These are phyloP conservation scores for Letharia columbiana DNA, from an alignment of 495 filamentous ascomycete genomes.

Conservation along the genomic window DNA sequence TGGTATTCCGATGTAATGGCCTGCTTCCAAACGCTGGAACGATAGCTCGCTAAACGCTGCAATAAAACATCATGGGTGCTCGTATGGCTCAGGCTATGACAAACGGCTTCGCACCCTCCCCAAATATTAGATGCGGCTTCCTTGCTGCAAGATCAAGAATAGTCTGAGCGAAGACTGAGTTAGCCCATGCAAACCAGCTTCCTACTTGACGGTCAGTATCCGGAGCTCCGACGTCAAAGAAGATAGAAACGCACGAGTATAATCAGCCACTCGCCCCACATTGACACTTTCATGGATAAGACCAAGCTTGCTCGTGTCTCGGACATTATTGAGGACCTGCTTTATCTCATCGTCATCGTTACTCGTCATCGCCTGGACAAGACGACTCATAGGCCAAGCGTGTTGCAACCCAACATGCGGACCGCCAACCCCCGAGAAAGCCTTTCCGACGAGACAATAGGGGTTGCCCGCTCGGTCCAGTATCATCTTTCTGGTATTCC, in stretches of 20 bases:
- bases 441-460: slow-evolving; percentile 73
- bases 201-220: slow-evolving; percentile 40
- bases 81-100: slow-evolving; percentile 13
- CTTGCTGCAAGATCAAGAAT: slow-evolving; percentile 80
- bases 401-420: slow-evolving; percentile 70
- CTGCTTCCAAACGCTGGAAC: not conserved
- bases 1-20: not conserved
- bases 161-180: slow-evolving; percentile 90
- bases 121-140: slow-evolving; percentile 84
- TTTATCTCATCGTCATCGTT: slow-evolving; percentile 77
- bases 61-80: not conserved
- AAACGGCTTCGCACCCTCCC: slow-evolving; percentile 35
- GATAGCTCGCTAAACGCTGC: slow-evolving; percentile 13
- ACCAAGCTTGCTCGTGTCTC: slow-evolving; percentile 62
- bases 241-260: slow-evolving; percentile 53
- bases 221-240: not conserved
- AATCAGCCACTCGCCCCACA: slow-evolving; percentile 62
- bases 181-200: slow-evolving; percentile 97
- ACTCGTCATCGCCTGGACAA: slow-evolving; percentile 87
- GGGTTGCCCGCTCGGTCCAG: slow-evolving; percentile 72
- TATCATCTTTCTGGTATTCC: slow-evolving; percentile 89
- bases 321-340: slow-evolving; percentile 60
- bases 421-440: slow-evolving; percentile 84
- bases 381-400: slow-evolving; percentile 95
- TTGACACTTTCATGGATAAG: slow-evolving; percentile 89